phyloP scores from a whole-genome alignment of 116 monocot genomes.

The Trichopus zeylanicus region DNA sequence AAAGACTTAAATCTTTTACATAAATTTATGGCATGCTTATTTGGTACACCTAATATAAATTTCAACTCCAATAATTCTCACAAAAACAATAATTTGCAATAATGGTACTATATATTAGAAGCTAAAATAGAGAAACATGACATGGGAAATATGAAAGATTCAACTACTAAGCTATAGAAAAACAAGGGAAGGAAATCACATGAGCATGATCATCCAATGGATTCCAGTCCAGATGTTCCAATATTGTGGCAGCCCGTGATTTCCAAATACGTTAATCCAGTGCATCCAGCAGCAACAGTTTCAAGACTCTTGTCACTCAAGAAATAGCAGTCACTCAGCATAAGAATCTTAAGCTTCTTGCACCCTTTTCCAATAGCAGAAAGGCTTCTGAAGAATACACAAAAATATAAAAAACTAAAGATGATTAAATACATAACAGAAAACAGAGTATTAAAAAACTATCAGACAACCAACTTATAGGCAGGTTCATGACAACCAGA shows the following conservation, averaged over 20 bases:
- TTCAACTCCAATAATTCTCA: too few relatives aligned
- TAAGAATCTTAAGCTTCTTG: constrained; percentile 67
- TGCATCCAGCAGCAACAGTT: constrained; percentile 74
- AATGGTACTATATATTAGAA: too few relatives aligned
- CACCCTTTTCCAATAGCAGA: constrained; percentile 87
- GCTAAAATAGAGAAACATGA: not conserved
- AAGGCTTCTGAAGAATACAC: constrained; percentile 52
- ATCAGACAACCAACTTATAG: not conserved
- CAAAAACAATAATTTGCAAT: too few relatives aligned
- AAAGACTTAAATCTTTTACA: too few relatives aligned
- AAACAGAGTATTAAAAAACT: too few relatives aligned
- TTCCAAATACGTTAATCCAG: constrained; percentile 54
- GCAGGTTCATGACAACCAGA: not conserved
- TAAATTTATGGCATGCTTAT: too few relatives aligned
- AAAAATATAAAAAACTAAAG: not conserved
- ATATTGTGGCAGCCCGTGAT: constrained; percentile 92
- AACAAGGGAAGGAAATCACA: constrained; percentile 24
- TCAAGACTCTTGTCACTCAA: constrained; percentile 81
- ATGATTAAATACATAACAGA: too few relatives aligned
- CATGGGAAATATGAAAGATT: not conserved
- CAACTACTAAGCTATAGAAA: not conserved
- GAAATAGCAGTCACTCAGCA: constrained; percentile 78
- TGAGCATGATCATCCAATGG: constrained; percentile 79
- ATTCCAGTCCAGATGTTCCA: constrained; percentile 68
- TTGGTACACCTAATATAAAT: too few relatives aligned